Base-by-base conservation (phyloP, 192 early-diverging fungal genomes). In the Coemansia sp. region DNA sequence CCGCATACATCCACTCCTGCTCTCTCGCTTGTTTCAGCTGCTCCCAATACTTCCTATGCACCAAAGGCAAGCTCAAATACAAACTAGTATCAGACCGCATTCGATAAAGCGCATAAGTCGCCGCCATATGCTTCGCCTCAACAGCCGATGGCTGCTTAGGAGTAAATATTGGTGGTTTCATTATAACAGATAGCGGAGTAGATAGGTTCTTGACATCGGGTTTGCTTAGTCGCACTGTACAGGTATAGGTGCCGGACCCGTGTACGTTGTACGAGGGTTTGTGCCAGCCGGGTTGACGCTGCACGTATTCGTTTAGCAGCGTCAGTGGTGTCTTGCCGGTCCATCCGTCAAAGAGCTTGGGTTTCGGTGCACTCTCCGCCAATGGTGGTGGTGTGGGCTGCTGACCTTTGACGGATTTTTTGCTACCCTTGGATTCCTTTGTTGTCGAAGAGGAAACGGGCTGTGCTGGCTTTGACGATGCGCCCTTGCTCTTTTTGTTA, bases 301-400 rank as follows among this genome's bases (percentile, higher is more conserved):
- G 94, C 73, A 90, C 90, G 58, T 90, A 89, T 67, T 95, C 95
- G 73, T 93, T 85, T 2, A 96, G 81, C 4, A 94, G 74, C 3
- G 87, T 86, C 3, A 89, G 85, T 0, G 95, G 94, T 0, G 92
- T 92, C 65, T 96, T 96, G 48, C 95, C 95, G 0, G 93, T 96
- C 94, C 93, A 94, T 33, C 86, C 87, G 32, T 87, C 89, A 75
- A 95, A 95, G 28, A 83, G 69, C 43, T 17, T 52, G 18, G 65
- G 61, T n/a, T 58, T 63, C 15, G 34, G 4, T 9, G 52, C 6
- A n/a, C 4, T 22, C 52, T 5, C 52, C 18, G n/a, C 52, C 28
- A 17, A 17, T 43, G 9, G 15, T 56, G 39, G 65, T 35, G 52
- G 36, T 66, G 59, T 15, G 5, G 11, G 14, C 32, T 20, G 28